Evolutionary conservation across 2,329 filamentous ascomycete species (phyloP).

Genomic region (Ophiocordyceps camponoti-saundersi): DNA sequence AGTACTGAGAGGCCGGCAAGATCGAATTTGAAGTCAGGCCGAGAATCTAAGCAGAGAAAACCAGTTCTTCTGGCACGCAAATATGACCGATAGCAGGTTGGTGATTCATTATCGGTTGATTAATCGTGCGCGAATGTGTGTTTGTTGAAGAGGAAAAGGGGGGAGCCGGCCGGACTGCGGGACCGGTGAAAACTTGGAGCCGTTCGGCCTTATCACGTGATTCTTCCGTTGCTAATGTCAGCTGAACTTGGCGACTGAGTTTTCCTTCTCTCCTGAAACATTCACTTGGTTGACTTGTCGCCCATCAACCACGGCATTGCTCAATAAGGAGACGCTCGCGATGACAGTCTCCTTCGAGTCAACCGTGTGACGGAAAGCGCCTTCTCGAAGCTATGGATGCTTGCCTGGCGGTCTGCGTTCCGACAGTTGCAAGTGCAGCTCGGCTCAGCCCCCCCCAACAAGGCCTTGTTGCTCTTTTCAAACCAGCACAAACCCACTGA

Average conservation of each 20-base stretch:
- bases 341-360: too few relatives aligned
- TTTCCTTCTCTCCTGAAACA: not conserved
- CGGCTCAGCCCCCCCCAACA: not conserved
- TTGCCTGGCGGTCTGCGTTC: too few relatives aligned
- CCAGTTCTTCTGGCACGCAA: slow-evolving; percentile 39
- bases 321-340: not conserved
- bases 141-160: slow-evolving; percentile 20
- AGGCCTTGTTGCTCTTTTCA: not conserved
- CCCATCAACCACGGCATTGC: not conserved
- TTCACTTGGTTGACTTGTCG: too few relatives aligned
- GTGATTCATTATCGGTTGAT: slow-evolving; percentile 38
- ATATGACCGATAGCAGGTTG: slow-evolving; percentile 42
- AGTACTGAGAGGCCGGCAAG: slow-evolving; percentile 11
- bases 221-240: not conserved
- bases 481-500: slow-evolving; percentile 25
- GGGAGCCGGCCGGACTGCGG: slow-evolving; percentile 4
- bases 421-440: not conserved
- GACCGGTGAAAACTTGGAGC: not conserved
- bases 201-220: not conserved
- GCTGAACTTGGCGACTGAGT: not conserved
- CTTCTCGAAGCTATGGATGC: too few relatives aligned
- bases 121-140: slow-evolving; percentile 35
- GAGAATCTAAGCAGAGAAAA: slow-evolving; percentile 9
- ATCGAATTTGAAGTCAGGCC: slow-evolving; percentile 6
- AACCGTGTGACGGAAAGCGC: too few relatives aligned